Conservation (phyloP, 2,329 filamentous ascomycete genomes). For the Taxawa tesnikishii region DNA sequence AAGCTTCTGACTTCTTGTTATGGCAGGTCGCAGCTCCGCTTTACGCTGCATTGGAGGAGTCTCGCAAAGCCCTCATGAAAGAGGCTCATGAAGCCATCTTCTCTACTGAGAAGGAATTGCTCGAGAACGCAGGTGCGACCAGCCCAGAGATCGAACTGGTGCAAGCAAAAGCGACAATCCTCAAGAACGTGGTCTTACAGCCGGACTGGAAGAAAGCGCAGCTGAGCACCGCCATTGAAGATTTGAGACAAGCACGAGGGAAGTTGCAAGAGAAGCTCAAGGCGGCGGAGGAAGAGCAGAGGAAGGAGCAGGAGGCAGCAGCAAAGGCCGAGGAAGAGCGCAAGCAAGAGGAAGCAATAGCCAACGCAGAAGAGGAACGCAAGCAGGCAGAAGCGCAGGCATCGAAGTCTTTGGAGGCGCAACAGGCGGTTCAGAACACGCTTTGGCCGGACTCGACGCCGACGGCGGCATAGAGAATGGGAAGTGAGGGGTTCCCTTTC, state of each 20-base stretch:
- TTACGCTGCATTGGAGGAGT: conserved; percentile 11
- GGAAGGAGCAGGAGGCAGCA: conserved; percentile 8
- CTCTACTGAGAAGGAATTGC: conserved; percentile 19
- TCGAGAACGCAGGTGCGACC: conserved; percentile 10
- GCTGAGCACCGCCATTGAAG: conserved; percentile 16
- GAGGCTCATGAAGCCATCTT: conserved; percentile 24
- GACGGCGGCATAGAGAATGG: too few relatives aligned
- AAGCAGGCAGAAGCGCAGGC: too few relatives aligned
- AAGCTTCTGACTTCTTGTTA: too few relatives aligned
- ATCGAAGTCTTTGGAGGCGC: too few relatives aligned
- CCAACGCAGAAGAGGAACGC: conserved; percentile 4
- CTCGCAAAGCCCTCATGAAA: conserved; percentile 17
- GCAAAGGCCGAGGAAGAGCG: conserved; percentile 6
- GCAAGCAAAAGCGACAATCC: conserved; percentile 11
- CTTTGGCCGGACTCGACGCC: too few relatives aligned
- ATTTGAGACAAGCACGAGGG: conserved; percentile 15
- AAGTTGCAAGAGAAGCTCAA: conserved; percentile 13
- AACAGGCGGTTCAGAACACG: too few relatives aligned
- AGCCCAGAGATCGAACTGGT: conserved; percentile 12
- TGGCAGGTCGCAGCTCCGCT: conserved; percentile 13
- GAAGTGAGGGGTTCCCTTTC: too few relatives aligned
- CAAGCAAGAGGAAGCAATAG: conserved; percentile 3
- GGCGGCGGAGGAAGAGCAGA: conserved; percentile 4
- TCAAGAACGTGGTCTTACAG: conserved; percentile 19
- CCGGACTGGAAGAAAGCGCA: conserved; percentile 19